A percentile compares a stretch with the other conserved stretches of the same genome.
Evolutionary conservation across 345 rosid genomes (phyloP).

Genomic region (Noccaea caerulescens): DNA sequence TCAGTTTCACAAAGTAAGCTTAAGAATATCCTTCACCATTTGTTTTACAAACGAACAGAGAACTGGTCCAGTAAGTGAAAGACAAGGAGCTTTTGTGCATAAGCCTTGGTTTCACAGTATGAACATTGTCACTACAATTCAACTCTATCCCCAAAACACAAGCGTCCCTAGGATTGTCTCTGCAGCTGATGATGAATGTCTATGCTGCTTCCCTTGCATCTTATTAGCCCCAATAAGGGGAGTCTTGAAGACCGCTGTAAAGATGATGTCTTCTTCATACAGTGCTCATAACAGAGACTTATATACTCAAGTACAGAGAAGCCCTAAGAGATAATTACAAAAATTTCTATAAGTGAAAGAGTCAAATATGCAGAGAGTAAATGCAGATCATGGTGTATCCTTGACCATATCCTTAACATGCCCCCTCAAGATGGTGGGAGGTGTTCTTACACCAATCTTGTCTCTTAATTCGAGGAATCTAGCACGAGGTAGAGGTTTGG

Average conservation of each 20-base stretch:
- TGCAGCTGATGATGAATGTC: too few species aligned
- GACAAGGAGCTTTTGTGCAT: slow-evolving; percentile 97
- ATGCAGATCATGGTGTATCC: too few species aligned
- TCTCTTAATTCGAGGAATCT: too few species aligned
- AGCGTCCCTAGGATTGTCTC: slow-evolving; percentile 58
- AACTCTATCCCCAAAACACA: slow-evolving; percentile 98
- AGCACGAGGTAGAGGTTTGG: too few species aligned
- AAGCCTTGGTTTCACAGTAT: slow-evolving; percentile 89
- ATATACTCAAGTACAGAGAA: too few species aligned
- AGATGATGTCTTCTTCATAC: too few species aligned
- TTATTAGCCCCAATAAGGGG: slow-evolving; percentile 61
- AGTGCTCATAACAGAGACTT: too few species aligned
- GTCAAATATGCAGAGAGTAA: too few species aligned
- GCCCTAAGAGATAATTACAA: too few species aligned
- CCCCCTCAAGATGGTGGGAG: too few species aligned
- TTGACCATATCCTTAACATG: neutral
- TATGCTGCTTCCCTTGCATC: slow-evolving; percentile 63
- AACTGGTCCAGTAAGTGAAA: slow-evolving; percentile 85
- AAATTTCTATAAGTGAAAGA: too few species aligned
- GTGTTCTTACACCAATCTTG: too few species aligned
- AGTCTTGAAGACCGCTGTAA: slow-evolving; percentile 62
- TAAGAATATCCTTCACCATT: slow-evolving; percentile 68
- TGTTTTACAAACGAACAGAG: slow-evolving; percentile 53
- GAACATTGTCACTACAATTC: slow-evolving; percentile 90
- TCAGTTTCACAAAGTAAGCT: slow-evolving; percentile 93